Conservation (phyloP, 805 yeast species). For the Cyberlindnera suaveolens region DNA sequence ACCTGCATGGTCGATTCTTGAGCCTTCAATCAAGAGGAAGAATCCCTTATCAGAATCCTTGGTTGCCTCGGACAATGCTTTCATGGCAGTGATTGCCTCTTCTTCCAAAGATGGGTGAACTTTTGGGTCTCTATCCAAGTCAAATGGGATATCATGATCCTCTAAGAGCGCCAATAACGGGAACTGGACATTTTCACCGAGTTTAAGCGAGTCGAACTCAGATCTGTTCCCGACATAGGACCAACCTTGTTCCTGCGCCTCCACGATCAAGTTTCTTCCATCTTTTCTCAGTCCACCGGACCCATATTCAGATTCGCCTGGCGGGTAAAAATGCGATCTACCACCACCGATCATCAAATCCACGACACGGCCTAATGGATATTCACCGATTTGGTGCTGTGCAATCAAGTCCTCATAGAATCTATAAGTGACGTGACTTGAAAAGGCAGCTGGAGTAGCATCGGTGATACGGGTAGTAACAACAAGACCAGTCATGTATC, state of each 20-base stretch:
- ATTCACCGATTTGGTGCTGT: conserved; percentile 76
- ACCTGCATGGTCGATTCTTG: conserved; percentile 93
- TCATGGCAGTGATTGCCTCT: conserved; percentile 68
- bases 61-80: conserved; percentile 60
- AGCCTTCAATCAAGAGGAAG: conserved; percentile 83
- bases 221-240: conserved; percentile 51
- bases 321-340: conserved; percentile 71
- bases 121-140: conserved; percentile 59
- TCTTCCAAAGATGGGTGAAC: conserved; percentile 76
- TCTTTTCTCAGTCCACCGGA: conserved; percentile 61
- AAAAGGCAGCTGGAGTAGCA: conserved; percentile 91
- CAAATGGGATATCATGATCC: conserved; percentile 76
- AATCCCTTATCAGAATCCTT: conserved; percentile 75
- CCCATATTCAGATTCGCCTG: conserved; percentile 26
- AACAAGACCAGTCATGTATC: conserved; percentile 82
- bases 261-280: conserved; percentile 57
- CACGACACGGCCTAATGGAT: conserved; percentile 71
- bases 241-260: conserved; percentile 60
- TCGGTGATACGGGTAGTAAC: conserved; percentile 91
- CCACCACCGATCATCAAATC: conserved; percentile 93
- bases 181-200: conserved; percentile 58
- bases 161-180: conserved; percentile 79
- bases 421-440: conserved; percentile 72
- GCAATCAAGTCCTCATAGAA: conserved; percentile 82
- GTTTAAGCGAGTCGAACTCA: conserved; percentile 49